phyloP scores from a whole-genome alignment of 306 rosid species.

The Chamaecrista fasciculata region DNA sequence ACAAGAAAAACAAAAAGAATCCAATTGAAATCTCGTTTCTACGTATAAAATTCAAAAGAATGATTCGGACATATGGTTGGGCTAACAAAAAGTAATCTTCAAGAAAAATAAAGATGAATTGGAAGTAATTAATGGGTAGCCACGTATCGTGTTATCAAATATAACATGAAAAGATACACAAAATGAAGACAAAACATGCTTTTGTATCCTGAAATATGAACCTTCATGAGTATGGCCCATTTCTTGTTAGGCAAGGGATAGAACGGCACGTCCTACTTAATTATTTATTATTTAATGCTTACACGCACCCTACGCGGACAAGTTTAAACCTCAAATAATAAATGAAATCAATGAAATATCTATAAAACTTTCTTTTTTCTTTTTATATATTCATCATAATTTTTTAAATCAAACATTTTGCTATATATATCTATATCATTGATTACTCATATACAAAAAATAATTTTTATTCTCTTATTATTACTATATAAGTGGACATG shows the following conservation, averaged over 20 bases:
- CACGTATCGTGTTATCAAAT: background rate
- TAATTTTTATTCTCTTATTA: no score
- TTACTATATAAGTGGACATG: no score
- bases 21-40: background rate
- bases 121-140: background rate
- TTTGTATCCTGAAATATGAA: background rate
- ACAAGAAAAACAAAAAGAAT: background rate
- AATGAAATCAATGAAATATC: no score
- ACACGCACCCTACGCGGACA: constrained; percentile 18
- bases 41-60: background rate
- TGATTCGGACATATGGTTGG: background rate
- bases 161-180: background rate
- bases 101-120: background rate
- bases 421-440: no score
- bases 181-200: background rate
- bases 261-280: background rate
- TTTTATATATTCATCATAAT: no score
- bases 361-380: no score
- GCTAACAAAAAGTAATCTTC: background rate
- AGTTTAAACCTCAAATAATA: background rate
- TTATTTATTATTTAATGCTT: background rate
- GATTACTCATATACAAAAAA: no score
- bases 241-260: background rate
- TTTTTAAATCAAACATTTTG: no score
- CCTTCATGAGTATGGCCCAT: background rate